These are phyloP conservation scores for Dothistroma septosporum DNA, from an alignment of 2,329 filamentous ascomycete species.

Conservation along the genomic window DNA sequence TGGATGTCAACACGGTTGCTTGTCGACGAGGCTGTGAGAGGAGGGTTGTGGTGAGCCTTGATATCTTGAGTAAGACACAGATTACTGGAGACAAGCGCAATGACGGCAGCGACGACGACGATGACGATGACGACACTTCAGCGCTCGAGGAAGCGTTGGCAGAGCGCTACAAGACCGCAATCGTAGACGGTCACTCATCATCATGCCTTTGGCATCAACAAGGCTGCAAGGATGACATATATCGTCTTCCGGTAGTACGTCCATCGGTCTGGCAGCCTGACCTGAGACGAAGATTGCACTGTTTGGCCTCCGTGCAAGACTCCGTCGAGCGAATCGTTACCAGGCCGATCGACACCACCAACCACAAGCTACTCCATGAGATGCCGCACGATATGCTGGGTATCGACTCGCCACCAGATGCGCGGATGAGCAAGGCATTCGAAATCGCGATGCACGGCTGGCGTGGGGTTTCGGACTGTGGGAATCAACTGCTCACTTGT, in stretches of 20 bases:
- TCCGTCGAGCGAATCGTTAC: slow-evolving; percentile 29
- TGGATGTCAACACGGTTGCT: slow-evolving; percentile 74
- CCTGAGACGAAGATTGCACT: slow-evolving; percentile 29
- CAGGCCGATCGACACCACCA: slow-evolving; percentile 6
- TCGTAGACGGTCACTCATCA: slow-evolving; percentile 70
- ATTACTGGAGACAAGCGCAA: slow-evolving; percentile 33
- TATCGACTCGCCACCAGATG: slow-evolving; percentile 7
- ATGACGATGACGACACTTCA: slow-evolving; percentile 31
- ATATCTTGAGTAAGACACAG: slow-evolving; percentile 34
- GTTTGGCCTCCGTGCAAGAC: slow-evolving; percentile 24
- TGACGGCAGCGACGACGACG: slow-evolving; percentile 53
- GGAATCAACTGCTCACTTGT: slow-evolving; percentile 73
- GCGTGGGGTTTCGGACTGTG: slow-evolving; percentile 53
- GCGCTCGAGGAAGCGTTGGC: slow-evolving; percentile 62
- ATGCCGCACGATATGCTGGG: slow-evolving; percentile 27
- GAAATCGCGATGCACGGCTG: slow-evolving; percentile 45
- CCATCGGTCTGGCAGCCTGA: slow-evolving; percentile 34
- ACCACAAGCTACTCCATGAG: slow-evolving; percentile 26
- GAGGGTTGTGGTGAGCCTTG: slow-evolving; percentile 76
- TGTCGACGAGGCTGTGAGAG: slow-evolving; percentile 78
- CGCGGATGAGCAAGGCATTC: slow-evolving; percentile 24
- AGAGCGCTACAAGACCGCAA: slow-evolving; percentile 68
- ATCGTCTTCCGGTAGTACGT: slow-evolving; percentile 51
- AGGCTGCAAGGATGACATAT: slow-evolving; percentile 76
- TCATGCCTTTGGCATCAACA: slow-evolving; percentile 81